These are phyloP conservation scores for Andrographis paniculata DNA, from an alignment of 305 asterid genomes.

Conservation along the genomic window DNA sequence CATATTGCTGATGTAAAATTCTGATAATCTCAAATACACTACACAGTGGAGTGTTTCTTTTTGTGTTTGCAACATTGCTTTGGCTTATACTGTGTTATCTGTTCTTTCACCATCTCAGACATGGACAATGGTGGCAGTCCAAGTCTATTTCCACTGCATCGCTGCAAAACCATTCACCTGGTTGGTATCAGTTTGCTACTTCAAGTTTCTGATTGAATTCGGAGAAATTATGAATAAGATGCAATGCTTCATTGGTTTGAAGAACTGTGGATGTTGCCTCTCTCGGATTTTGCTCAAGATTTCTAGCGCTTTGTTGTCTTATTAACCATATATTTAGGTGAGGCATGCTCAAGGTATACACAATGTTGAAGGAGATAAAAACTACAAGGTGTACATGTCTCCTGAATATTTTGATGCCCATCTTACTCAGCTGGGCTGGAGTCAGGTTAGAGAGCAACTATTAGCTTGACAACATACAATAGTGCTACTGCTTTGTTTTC, in stretches of 20 bases:
- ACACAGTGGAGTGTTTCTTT: too few relatives aligned
- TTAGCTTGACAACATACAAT: conserved; percentile 14
- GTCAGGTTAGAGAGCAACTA: conserved; percentile 44
- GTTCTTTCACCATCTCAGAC: conserved; percentile 24
- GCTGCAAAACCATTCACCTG: conserved; percentile 91
- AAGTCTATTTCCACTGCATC: conserved; percentile 70
- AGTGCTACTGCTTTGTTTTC: conserved; percentile 2
- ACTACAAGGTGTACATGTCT: conserved; percentile 65
- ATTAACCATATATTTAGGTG: conserved; percentile 52
- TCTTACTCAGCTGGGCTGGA: conserved; percentile 82
- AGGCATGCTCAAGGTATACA: conserved; percentile 94
- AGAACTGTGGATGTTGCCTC: conserved; percentile 33
- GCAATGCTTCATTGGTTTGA: conserved; percentile 29
- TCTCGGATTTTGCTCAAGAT: conserved; percentile 28
- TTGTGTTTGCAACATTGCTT: background rate
- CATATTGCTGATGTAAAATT: background rate
- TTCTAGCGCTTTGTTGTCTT: conserved; percentile 35
- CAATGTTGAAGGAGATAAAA: conserved; percentile 79
- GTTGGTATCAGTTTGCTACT: conserved; percentile 45
- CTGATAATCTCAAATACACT: too few relatives aligned
- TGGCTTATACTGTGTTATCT: conserved; percentile 5
- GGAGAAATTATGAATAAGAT: conserved; percentile 31
- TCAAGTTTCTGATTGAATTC: conserved; percentile 24
- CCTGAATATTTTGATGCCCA: conserved; percentile 79
- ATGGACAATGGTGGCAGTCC: conserved; percentile 61